phyloP scores from a whole-genome alignment of 805 yeast genomes.

The Suhomyces pyralidae region DNA sequence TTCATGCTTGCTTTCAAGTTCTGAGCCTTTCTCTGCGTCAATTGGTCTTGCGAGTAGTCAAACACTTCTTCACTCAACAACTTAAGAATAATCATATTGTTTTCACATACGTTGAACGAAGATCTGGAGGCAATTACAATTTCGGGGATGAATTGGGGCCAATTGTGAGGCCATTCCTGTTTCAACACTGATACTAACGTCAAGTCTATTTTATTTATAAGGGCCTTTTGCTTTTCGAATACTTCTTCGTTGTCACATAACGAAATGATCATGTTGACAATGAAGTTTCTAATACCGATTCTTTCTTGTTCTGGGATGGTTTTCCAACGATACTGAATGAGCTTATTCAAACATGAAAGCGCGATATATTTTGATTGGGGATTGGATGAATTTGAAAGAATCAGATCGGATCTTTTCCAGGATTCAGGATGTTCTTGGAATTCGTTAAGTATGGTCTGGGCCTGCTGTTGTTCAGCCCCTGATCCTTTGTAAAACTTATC shows the following conservation, averaged over 20 bases:
- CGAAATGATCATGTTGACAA: slow-evolving; percentile 89
- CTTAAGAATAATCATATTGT: slow-evolving; percentile 90
- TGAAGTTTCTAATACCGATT: slow-evolving; percentile 87
- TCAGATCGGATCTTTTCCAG: slow-evolving; percentile 92
- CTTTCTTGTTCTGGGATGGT: slow-evolving; percentile 85
- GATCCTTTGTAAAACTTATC: slow-evolving; percentile 78
- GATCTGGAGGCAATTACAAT: slow-evolving; percentile 80
- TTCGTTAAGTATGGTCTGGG: slow-evolving; percentile 67
- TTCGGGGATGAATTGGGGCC: slow-evolving; percentile 97
- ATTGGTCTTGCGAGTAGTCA: slow-evolving; percentile 90
- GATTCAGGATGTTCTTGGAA: slow-evolving; percentile 94
- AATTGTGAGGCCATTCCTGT: slow-evolving; percentile 98
- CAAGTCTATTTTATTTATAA: slow-evolving; percentile 89
- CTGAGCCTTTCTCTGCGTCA: slow-evolving; percentile 93
- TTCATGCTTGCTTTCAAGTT: slow-evolving; percentile 79
- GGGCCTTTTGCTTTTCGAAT: slow-evolving; percentile 69
- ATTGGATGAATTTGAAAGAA: slow-evolving; percentile 71
- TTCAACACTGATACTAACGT: slow-evolving; percentile 91
- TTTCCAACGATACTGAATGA: slow-evolving; percentile 93
- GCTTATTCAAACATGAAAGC: slow-evolving; percentile 80
- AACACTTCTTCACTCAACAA: slow-evolving; percentile 93
- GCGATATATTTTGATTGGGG: slow-evolving; percentile 93
- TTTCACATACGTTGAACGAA: slow-evolving; percentile 92
- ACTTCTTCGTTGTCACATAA: slow-evolving; percentile 80
- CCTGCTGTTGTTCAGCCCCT: slow-evolving; percentile 64